A percentile compares a stretch with the other conserved stretches of the same genome.
Conservation (phyloP, 148 eudicot species). For the Rheum nobile region DNA sequence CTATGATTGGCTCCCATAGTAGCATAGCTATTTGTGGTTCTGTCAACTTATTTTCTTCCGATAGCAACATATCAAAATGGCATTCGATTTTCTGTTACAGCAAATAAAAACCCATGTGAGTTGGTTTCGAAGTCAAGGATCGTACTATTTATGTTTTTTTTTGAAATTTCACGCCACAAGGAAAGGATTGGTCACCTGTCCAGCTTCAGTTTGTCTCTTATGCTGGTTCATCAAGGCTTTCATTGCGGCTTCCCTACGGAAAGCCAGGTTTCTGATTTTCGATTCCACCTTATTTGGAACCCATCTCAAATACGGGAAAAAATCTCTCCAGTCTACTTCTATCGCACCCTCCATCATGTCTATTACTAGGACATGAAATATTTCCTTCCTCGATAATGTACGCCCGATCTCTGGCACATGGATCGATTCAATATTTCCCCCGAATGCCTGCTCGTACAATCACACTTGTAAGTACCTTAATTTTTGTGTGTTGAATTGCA, state of each 20-base stretch:
- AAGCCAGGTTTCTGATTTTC: constrained; percentile 32
- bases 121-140: neutral
- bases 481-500: neutral
- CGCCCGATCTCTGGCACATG: constrained; percentile 51
- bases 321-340: constrained; percentile 94
- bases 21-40: constrained; percentile 58
- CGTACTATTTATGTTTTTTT: neutral
- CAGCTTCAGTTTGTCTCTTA: constrained; percentile 21
- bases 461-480: neutral
- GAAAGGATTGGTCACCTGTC: constrained; percentile 27
- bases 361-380: constrained; percentile 38
- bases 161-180: neutral
- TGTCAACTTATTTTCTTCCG: constrained; percentile 44
- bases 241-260: constrained; percentile 60
- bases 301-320: constrained; percentile 77
- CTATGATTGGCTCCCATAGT: constrained; percentile 77
- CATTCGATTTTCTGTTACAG: constrained; percentile 36
- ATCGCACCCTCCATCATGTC: constrained; percentile 85
- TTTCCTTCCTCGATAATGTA: constrained; percentile 46
- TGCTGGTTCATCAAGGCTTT: constrained; percentile 53
- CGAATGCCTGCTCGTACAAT: constrained; percentile 38
- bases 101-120: neutral
- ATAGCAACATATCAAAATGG: constrained; percentile 47
- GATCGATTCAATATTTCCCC: constrained; percentile 45
- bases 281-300: constrained; percentile 57